Percentiles rank a stretch among this genome's conserved stretches.
Evolutionary conservation across 257 asterid genomes (phyloP).

Genomic region (Rauvolfia tetraphylla): DNA sequence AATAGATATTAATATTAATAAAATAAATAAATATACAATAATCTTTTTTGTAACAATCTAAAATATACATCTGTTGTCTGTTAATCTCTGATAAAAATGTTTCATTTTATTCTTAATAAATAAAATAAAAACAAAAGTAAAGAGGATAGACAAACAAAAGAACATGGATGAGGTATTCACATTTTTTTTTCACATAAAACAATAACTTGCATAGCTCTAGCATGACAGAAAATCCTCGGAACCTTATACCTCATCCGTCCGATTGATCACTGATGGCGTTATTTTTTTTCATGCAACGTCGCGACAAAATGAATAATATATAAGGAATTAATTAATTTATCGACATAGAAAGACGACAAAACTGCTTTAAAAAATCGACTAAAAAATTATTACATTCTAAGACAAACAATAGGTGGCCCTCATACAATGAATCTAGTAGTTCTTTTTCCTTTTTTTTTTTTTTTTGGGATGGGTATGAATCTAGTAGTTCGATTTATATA

Average conservation of each 20-base stretch:
- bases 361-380: background rate
- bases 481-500: background rate
- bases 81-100: too few relatives aligned
- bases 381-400: slow-evolving; percentile 5
- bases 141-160: slow-evolving; percentile 25
- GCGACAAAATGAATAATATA: too few relatives aligned
- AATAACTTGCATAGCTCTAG: background rate
- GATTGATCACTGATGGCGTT: slow-evolving; percentile 10
- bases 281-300: background rate
- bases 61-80: too few relatives aligned
- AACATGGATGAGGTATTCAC: slow-evolving; percentile 52
- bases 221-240: slow-evolving; percentile 8
- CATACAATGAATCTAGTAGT: slow-evolving; percentile 26
- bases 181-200: background rate
- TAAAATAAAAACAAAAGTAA: background rate
- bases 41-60: too few relatives aligned
- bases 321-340: too few relatives aligned
- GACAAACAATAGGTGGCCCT: too few relatives aligned
- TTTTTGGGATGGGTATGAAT: too few relatives aligned
- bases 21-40: too few relatives aligned
- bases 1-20: too few relatives aligned
- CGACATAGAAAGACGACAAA: background rate
- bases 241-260: slow-evolving; percentile 15
- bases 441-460: too few relatives aligned
- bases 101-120: too few relatives aligned